phyloP scores from a whole-genome alignment of 495 filamentous ascomycete genomes.

The Viridothelium virens region DNA sequence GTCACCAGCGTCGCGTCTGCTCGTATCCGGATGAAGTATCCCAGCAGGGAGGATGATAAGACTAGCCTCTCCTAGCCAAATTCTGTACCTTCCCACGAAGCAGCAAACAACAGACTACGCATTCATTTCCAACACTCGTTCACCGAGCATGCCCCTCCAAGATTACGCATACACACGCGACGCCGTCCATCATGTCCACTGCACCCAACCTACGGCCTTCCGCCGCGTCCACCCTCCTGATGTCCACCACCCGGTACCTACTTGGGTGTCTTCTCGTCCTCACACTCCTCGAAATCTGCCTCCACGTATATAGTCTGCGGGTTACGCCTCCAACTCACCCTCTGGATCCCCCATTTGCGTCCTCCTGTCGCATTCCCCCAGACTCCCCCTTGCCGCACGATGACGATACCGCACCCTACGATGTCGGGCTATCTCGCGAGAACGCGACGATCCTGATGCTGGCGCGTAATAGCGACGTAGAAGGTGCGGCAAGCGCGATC shows the following conservation, averaged over 20 bases:
- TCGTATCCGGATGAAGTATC: background rate
- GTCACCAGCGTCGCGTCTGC: background rate
- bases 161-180: background rate
- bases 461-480: conserved; percentile 80
- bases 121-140: background rate
- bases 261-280: background rate
- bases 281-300: conserved; percentile 4
- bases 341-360: conserved; percentile 12
- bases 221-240: conserved; percentile 4
- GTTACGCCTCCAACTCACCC: background rate
- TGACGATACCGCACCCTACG: background rate
- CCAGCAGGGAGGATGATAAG: background rate
- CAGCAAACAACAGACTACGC: background rate
- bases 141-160: background rate
- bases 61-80: background rate
- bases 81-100: background rate
- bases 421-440: conserved; percentile 54
- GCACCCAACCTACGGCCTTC: background rate
- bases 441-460: conserved; percentile 95
- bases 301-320: background rate
- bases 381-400: background rate
- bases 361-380: background rate
- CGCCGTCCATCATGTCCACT: background rate
- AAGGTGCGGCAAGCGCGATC: conserved; percentile 89
- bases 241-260: background rate